Conservation (phyloP, 176 grass and related monocot species). For the Musa beccarii region DNA sequence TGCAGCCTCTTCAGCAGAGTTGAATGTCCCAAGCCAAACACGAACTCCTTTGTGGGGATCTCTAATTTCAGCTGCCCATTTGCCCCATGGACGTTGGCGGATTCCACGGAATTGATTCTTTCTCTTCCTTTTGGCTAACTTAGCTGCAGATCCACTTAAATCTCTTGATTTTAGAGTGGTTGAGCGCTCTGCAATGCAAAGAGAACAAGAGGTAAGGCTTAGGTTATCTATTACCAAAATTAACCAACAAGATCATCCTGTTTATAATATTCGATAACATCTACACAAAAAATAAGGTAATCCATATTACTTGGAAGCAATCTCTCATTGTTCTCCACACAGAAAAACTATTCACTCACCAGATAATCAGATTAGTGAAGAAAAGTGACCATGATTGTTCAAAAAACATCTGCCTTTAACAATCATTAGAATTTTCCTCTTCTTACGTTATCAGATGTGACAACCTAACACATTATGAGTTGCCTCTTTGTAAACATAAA, state of each 20-base stretch:
- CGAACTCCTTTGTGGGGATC: conserved; percentile 38
- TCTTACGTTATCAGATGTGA: background rate
- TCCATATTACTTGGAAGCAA: too few relatives aligned
- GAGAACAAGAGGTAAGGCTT: background rate
- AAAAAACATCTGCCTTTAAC: background rate
- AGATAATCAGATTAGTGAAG: background rate
- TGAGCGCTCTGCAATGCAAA: conserved; percentile 15
- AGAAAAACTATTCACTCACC: conserved; percentile 7
- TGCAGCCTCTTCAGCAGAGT: conserved; percentile 45
- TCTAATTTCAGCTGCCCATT: conserved; percentile 51
- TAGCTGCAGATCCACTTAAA: background rate
- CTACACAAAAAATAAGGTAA: too few relatives aligned
- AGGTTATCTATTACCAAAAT: background rate
- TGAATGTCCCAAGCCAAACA: conserved; percentile 47
- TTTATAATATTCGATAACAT: background rate
- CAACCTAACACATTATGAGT: background rate
- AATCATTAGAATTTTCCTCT: background rate
- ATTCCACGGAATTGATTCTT: conserved; percentile 49
- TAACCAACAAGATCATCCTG: background rate
- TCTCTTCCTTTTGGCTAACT: conserved; percentile 32
- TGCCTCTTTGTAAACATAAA: too few relatives aligned
- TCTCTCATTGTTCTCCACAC: background rate
- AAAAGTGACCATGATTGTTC: background rate
- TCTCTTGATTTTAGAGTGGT: conserved; percentile 14
- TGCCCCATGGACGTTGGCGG: conserved; percentile 45